A percentile compares a stretch with the other conserved stretches of the same genome.
phyloP scores from a whole-genome alignment of 2,329 filamentous ascomycete genomes.

The Diaporthe ampelina region DNA sequence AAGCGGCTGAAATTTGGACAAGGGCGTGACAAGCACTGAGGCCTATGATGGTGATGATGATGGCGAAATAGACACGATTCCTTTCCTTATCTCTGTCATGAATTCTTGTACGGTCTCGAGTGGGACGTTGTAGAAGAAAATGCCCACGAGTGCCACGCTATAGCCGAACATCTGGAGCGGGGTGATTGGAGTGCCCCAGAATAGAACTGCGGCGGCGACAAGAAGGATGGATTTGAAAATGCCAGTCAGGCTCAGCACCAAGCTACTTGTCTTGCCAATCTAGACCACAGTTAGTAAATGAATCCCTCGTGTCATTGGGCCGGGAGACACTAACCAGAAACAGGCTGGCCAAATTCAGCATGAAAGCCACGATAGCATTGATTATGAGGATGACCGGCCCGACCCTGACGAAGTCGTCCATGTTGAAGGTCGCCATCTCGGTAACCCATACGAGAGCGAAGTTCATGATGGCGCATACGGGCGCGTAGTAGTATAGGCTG shows the following conservation, averaged over 20 bases:
- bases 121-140: slow-evolving; percentile 64
- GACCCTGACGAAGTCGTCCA: slow-evolving; percentile 74
- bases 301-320: neutral
- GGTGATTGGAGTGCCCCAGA: slow-evolving; percentile 82
- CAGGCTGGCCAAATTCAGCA: slow-evolving; percentile 87
- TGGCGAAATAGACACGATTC: slow-evolving; percentile 6
- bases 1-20: neutral
- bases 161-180: slow-evolving; percentile 83
- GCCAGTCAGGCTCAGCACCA: slow-evolving; percentile 87
- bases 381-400: slow-evolving; percentile 73
- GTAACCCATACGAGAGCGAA: slow-evolving; percentile 75
- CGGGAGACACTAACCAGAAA: slow-evolving; percentile 75
- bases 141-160: slow-evolving; percentile 72
- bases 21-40: too few species aligned
- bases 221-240: slow-evolving; percentile 92
- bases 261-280: slow-evolving; percentile 90
- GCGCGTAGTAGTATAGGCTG: slow-evolving; percentile 90
- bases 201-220: slow-evolving; percentile 80
- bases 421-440: slow-evolving; percentile 77
- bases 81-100: neutral
- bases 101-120: slow-evolving; percentile 49
- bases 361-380: slow-evolving; percentile 84
- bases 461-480: slow-evolving; percentile 87
- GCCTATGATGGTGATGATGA: neutral
- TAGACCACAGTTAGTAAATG: slow-evolving; percentile 53